phyloP scores from a whole-genome alignment of 139 green algal genomes.

The Asterochloris sp. region DNA sequence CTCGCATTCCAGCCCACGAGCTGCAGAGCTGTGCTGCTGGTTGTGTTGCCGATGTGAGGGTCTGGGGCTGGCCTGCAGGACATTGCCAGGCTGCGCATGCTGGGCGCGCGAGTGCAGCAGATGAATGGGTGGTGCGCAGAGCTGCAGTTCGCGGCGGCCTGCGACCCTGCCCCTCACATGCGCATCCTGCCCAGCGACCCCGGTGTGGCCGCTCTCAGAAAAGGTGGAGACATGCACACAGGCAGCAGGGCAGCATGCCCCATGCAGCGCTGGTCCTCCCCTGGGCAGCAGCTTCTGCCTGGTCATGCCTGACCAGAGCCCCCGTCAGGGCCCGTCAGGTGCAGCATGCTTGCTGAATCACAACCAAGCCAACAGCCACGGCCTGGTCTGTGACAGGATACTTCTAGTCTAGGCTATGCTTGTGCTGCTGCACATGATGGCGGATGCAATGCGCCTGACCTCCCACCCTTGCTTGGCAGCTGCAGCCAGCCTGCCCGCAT shows the following conservation, averaged over 20 bases:
- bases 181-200: too few relatives aligned
- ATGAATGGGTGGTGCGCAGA: background rate
- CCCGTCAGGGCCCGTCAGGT: too few relatives aligned
- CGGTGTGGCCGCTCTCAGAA: background rate
- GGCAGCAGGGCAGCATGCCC: background rate
- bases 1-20: too few relatives aligned
- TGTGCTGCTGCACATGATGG: too few relatives aligned
- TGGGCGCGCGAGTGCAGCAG: background rate
- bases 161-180: background rate
- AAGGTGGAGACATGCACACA: background rate
- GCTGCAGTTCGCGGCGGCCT: background rate
- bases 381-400: too few relatives aligned
- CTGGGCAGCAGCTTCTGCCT: background rate
- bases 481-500: too few relatives aligned
- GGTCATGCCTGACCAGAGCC: too few relatives aligned
- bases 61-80: background rate
- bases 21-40: slow-evolving; percentile 3
- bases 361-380: too few relatives aligned
- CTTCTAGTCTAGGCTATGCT: too few relatives aligned
- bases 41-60: background rate
- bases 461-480: too few relatives aligned
- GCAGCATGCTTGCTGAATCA: too few relatives aligned
- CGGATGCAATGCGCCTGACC: too few relatives aligned
- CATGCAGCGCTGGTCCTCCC: background rate
- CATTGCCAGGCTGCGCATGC: background rate